Evolutionary conservation across 176 grass and related monocot genomes (phyloP), one percentile per base, ranked within the genome.

Genomic region (Oropetium thomaeum): DNA sequence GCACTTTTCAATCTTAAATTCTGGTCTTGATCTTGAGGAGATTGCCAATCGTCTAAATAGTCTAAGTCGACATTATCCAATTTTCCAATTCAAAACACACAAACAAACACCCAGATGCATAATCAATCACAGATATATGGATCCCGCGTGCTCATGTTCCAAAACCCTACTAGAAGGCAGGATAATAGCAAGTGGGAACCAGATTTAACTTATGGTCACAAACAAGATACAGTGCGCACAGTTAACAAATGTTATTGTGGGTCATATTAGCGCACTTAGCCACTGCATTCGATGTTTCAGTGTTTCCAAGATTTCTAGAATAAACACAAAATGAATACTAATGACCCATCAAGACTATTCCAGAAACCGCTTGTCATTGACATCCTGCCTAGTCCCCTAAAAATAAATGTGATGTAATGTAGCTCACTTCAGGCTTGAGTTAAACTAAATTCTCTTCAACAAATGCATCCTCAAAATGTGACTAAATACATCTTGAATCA

Each of bases 351-450:
- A 37, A 7, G 35, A 37, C 35, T 37, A 37, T 37, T 5, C 35
- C 35, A 37, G n/a, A n/a, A n/a, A n/a, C n/a, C n/a, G n/a, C n/a
- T n/a, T n/a, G n/a, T n/a, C n/a, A n/a, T n/a, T n/a, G n/a, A n/a
- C n/a, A n/a, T n/a, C n/a, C n/a, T n/a, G n/a, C n/a, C n/a, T n/a
- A n/a, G n/a, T n/a, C n/a, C n/a, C n/a, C n/a, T n/a, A n/a, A n/a
- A n/a, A n/a, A n/a, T n/a, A 45, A 16, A 45, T 34, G 12, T 23
- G 30, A 41, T 64, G 10, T 27, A 43, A 39, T 55, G 47, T 45
- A 35, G 66, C n/a, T 76, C 25, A 74, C 60, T 67, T 66, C 61
- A 44, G 29, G 9, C 34, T 35, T 75, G 14, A 58, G 23, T 67
- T 75, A 68, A 42, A 74, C 59, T 16, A 62, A 26, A 62, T 42